phyloP scores from a whole-genome alignment of 2,329 filamentous ascomycete genomes.

The Ceratocystis eucalypticola region DNA sequence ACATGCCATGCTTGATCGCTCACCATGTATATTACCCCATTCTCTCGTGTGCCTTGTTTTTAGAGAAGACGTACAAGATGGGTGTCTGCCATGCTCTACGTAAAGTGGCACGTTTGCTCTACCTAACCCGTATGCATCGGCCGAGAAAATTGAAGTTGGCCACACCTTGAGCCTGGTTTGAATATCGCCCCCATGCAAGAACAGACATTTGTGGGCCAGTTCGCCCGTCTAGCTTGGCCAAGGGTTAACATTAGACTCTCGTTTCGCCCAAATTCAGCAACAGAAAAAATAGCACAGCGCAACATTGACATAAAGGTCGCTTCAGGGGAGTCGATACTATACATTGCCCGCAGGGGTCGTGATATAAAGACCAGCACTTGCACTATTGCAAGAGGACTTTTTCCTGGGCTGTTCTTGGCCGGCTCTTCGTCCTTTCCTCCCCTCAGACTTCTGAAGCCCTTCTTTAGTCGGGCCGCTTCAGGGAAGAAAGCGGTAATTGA shows the following conservation, averaged over 20 bases:
- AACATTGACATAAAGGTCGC: not conserved
- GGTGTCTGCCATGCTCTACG: too few relatives aligned
- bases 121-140: not conserved
- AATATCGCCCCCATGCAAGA: not conserved
- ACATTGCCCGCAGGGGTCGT: not conserved
- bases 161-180: not conserved
- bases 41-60: too few relatives aligned
- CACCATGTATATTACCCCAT: too few relatives aligned
- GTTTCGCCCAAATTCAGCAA: not conserved
- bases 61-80: too few relatives aligned
- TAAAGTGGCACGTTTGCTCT: not conserved
- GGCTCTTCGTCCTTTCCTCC: not conserved
- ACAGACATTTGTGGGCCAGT: not conserved
- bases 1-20: too few relatives aligned
- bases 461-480: constrained; percentile 4
- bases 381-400: not conserved
- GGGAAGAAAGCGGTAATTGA: constrained; percentile 6
- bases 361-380: not conserved
- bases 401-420: not conserved
- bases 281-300: not conserved
- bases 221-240: not conserved
- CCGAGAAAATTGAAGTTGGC: not conserved
- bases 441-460: not conserved
- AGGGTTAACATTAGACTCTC: too few relatives aligned
- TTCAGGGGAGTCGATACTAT: not conserved